Evolutionary conservation across 345 rosid species (phyloP).

Genomic region (Trapa bicornis): DNA sequence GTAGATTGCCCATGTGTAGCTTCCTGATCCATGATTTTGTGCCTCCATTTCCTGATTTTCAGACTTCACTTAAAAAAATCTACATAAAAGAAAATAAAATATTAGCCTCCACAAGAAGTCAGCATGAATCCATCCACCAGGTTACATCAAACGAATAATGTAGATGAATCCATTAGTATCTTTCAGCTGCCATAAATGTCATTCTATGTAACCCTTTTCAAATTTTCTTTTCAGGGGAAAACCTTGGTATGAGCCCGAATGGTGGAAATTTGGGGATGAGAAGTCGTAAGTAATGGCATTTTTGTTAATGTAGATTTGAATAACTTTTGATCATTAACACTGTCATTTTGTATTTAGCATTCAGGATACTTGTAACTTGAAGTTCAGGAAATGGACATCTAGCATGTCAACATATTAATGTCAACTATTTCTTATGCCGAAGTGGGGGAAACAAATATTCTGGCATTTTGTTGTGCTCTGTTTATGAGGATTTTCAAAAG

Average conservation of each 20-base stretch:
- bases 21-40: too few species aligned
- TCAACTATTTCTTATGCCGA: background rate
- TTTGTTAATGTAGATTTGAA: background rate
- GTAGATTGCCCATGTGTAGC: too few species aligned
- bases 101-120: too few species aligned
- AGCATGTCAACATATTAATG: background rate
- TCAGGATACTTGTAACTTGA: background rate
- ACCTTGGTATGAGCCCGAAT: conserved; percentile 91
- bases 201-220: background rate
- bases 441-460: background rate
- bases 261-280: conserved; percentile 96
- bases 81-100: too few species aligned
- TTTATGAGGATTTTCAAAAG: background rate
- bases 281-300: conserved; percentile 61
- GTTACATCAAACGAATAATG: too few species aligned
- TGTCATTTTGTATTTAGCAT: background rate
- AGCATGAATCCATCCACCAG: too few species aligned
- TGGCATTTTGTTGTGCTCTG: background rate
- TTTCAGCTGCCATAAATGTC: background rate
- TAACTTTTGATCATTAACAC: background rate
- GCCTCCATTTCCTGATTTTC: too few species aligned
- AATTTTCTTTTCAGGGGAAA: conserved; percentile 42
- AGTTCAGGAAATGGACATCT: background rate
- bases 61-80: too few species aligned
- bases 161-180: background rate